A percentile compares a stretch with the other conserved stretches of the same genome.
phyloP scores from a whole-genome alignment of 192 early-diverging fungal genomes.

The Backusella circina region DNA sequence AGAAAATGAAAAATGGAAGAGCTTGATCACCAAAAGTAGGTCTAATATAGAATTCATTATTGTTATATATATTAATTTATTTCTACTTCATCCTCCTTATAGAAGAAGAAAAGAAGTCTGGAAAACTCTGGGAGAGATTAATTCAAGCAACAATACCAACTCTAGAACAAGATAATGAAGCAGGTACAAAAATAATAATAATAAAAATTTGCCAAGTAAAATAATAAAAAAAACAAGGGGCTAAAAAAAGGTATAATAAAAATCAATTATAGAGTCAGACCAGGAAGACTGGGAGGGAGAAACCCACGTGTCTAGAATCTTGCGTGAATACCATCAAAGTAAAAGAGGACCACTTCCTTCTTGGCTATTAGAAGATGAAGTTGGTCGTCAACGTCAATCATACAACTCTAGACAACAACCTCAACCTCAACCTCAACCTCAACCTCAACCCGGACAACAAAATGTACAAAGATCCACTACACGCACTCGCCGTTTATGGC shows the following conservation, averaged over 20 bases:
- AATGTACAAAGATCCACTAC: not conserved
- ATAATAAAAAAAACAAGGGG: not conserved
- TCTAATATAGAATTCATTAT: not conserved
- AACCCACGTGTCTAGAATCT: slow-evolving; percentile 46
- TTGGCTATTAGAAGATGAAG: slow-evolving; percentile 17
- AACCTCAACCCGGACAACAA: not conserved
- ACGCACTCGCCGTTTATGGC: not conserved
- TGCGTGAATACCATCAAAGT: slow-evolving; percentile 48
- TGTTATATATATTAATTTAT: not conserved
- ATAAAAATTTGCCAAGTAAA: not conserved
- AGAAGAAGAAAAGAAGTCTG: slow-evolving; percentile 8
- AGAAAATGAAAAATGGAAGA: slow-evolving; percentile 29
- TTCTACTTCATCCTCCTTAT: not conserved
- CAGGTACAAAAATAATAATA: not conserved
- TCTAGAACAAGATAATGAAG: not conserved
- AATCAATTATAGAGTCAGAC: slow-evolving; percentile 45
- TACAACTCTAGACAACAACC: not conserved
- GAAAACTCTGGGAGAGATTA: slow-evolving; percentile 29
- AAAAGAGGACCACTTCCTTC: slow-evolving; percentile 34
- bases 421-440: not conserved
- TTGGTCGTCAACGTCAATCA: not conserved
- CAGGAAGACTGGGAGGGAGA: slow-evolving; percentile 53
- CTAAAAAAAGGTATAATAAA: not conserved
- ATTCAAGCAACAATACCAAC: slow-evolving; percentile 15
- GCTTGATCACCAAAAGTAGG: slow-evolving; percentile 10